Evolutionary conservation across 768 basidiomycete genomes (phyloP).

Genomic region (Pleurotus salmoneostramineus): DNA sequence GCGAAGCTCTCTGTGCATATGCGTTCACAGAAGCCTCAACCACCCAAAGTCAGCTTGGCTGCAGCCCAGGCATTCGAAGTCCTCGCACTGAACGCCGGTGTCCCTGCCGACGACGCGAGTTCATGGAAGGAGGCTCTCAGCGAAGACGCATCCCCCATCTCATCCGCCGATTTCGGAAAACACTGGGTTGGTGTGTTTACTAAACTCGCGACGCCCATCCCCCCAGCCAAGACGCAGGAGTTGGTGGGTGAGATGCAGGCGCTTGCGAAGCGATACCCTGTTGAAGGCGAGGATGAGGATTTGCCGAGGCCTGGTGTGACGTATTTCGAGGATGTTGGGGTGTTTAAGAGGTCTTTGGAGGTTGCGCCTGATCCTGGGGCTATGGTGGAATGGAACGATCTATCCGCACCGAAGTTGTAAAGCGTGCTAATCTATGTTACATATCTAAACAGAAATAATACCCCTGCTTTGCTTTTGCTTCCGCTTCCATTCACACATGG

Average conservation of each 20-base stretch:
- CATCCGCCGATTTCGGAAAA: conserved; percentile 50
- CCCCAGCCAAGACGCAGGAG: conserved; percentile 34
- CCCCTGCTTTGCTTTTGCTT: no score
- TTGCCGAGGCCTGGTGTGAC: conserved; percentile 43
- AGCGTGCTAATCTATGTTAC: neutral
- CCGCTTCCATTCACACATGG: neutral
- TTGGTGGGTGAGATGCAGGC: conserved; percentile 54
- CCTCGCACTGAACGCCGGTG: conserved; percentile 40
- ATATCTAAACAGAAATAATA: neutral
- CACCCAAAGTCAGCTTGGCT: conserved; percentile 57
- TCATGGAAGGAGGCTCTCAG: conserved; percentile 50
- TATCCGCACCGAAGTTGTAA: conserved; percentile 58
- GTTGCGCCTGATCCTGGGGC: conserved; percentile 59
- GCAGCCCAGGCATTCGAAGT: conserved; percentile 62
- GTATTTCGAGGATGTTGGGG: conserved; percentile 59
- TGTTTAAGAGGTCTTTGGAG: conserved; percentile 59
- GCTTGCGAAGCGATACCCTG: conserved; percentile 54
- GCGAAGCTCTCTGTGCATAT: conserved; percentile 85
- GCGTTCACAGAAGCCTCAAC: conserved; percentile 61
- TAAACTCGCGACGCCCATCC: conserved; percentile 4
- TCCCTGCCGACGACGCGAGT: conserved; percentile 42
- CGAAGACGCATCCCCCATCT: conserved; percentile 50
- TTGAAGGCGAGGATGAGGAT: conserved; percentile 47
- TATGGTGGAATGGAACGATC: conserved; percentile 71
- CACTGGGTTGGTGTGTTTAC: conserved; percentile 56